Evolutionary conservation across 139 green algal genomes (phyloP), one percentile per base, ranked within the genome.

Genomic region (Picochlorum sp.): DNA sequence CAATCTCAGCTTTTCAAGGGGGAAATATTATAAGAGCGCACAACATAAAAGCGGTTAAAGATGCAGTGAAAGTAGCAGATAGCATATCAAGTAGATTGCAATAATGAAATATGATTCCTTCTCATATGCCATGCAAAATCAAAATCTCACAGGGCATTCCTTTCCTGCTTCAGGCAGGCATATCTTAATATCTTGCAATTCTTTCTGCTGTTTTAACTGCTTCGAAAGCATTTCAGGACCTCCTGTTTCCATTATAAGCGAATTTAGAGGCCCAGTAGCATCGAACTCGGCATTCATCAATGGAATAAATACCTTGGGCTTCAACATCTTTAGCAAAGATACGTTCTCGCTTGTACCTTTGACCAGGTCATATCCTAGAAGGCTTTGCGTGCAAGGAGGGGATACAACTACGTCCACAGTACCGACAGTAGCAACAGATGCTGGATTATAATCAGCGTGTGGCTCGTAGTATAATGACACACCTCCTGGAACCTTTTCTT

Each of bases 1-100:
- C 69, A 13, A 52, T 74, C 22, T 75, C 63, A 3, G 69, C 82
- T 33, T 52, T 59, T 7, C 53, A 59, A 22, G 82, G 82, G 0
- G 86, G 83, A 5, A 79, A 86, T 53, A 84, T 94, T 24, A 76
- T 96, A 26, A 78, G 89, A 0, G 81, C 83, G 20, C 89, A 96
- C 68, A 89, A 89, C 65, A 83, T 89, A 35, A 35, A 25, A 7
- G 58, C 71, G 1, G 68, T 66, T 0, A 13, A 53, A 28, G 85
- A 91, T 58, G 86, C 78, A 7, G 33, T 83, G 33, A n/a, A 50
- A 0, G 75, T 94, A 28, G 81, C 77, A 20, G 85, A 94, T 62
- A 81, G 74, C 2, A 54, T 76, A 10, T 62, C 14, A 60, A 50
- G 53, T 31, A 12, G 28, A 5, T 32, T 53, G 18, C 20, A 47